Evolutionary conservation across 2,329 filamentous ascomycete species (phyloP), one percentile per base, ranked within the genome.

Genomic region (Scortechinia acanthostroma): DNA sequence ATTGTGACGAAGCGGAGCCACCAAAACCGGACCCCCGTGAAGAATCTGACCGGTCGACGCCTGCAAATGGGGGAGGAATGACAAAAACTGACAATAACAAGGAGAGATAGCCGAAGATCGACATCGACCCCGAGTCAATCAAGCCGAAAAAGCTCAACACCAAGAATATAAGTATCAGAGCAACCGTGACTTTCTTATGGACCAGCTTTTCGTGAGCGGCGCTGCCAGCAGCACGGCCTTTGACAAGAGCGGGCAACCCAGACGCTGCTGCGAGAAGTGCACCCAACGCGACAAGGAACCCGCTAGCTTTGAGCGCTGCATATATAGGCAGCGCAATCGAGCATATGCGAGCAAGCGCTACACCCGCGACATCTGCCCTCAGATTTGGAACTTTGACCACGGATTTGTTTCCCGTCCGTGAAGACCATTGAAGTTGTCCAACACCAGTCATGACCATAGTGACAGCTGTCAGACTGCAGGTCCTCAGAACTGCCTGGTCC

Each of bases 291-390:
- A 72, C 70, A 45, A 71, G 62, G 46, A 71, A 65, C 13, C 72
- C 74, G 5, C 76, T 77, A 13, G 80, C 56, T 46, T 77, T 69
- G 49, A 76, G 63, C 0, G 72, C 58, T 5, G 76, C 73, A 53
- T 76, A 80, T 52, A 77, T 73, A 1, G 77, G 77, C 22, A 81
- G 53, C 2, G 65, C 58, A 19, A 75, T 54, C 16, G 68, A 62
- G 22, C 64, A 46, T n/a, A 63, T 53, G 43, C 62, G 35, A 13
- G 20, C 6, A 17, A 40, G 20, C 6, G 17, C 35, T 10, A 13
- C 17, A 6, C 17, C 6, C 6, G 35, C 35, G 20, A 19, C 20
- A 6, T 19, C 20, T 6, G 10, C 25, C 10, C 25, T 30, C 10
- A 30, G 25, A 10, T 30, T 30, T 10, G 25, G 25, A 10, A 30